phyloP scores from a whole-genome alignment of 2,329 filamentous ascomycete species.

The Diplodia intermedia region DNA sequence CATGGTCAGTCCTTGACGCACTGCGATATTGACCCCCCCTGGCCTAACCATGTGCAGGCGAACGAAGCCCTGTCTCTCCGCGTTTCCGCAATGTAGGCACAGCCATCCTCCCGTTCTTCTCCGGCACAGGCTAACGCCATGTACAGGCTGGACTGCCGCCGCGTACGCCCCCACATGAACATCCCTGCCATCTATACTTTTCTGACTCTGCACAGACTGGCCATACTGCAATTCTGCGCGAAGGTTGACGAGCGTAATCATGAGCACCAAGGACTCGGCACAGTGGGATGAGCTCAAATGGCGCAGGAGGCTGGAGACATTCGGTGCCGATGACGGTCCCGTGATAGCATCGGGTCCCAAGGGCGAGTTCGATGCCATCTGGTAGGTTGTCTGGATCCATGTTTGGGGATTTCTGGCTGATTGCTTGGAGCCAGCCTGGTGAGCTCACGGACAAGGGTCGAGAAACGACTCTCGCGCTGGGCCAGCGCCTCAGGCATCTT shows the following conservation, averaged over 20 bases:
- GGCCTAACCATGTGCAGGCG: constrained; percentile 52
- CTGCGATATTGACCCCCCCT: background rate
- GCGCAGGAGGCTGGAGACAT: constrained; percentile 80
- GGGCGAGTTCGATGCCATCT: constrained; percentile 79
- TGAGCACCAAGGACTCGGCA: constrained; percentile 59
- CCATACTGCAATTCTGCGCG: constrained; percentile 85
- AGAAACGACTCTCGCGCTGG: constrained; percentile 57
- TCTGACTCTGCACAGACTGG: constrained; percentile 66
- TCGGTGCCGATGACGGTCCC: constrained; percentile 70
- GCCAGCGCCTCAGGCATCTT: constrained; percentile 56
- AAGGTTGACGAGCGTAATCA: constrained; percentile 69
- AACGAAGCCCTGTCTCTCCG: constrained; percentile 84
- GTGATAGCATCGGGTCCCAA: constrained; percentile 70
- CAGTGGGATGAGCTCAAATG: constrained; percentile 67
- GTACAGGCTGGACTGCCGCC: constrained; percentile 56
- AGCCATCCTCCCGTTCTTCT: background rate
- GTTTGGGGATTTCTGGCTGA: background rate
- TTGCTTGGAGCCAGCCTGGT: constrained; percentile 49
- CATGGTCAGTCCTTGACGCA: constrained; percentile 43
- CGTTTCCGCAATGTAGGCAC: constrained; percentile 74
- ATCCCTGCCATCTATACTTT: constrained; percentile 36
- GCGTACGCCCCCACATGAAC: constrained; percentile 46
- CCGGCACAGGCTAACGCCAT: constrained; percentile 3
- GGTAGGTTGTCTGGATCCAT: constrained; percentile 61
- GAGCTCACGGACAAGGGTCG: constrained; percentile 60